phyloP scores from a whole-genome alignment of 2,329 filamentous ascomycete genomes.

The Thelonectria rubi region DNA sequence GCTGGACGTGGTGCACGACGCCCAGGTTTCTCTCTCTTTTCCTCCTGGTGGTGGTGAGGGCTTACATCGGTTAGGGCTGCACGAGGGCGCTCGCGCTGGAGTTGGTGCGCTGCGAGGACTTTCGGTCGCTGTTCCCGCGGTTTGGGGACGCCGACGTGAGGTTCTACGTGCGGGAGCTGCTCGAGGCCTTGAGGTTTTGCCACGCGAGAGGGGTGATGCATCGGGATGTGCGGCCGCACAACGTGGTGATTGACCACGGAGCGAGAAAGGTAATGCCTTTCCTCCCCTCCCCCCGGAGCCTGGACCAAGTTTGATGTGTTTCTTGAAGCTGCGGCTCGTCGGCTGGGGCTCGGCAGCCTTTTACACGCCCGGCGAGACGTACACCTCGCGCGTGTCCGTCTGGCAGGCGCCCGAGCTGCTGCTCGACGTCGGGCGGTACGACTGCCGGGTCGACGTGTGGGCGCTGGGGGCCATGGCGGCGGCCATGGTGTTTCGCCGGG shows the following conservation, averaged over 20 bases:
- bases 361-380: constrained; percentile 10
- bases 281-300: neutral
- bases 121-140: constrained; percentile 5
- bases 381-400: constrained; percentile 23
- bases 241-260: constrained; percentile 13
- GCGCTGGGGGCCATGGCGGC: constrained; percentile 98
- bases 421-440: constrained; percentile 97
- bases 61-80: neutral
- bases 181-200: constrained; percentile 17
- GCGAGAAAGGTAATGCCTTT: neutral
- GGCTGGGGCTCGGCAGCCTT: constrained; percentile 20
- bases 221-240: constrained; percentile 19
- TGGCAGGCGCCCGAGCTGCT: constrained; percentile 96
- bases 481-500: constrained; percentile 98
- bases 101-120: constrained; percentile 1
- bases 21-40: neutral
- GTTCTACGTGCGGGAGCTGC: constrained; percentile 10
- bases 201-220: constrained; percentile 16
- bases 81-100: constrained; percentile 5
- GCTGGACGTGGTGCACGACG: constrained; percentile 3
- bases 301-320: neutral
- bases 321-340: neutral
- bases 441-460: constrained; percentile 99
- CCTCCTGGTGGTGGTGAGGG: neutral
- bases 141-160: constrained; percentile 8